A percentile compares a stretch with the other conserved stretches of the same genome.
phyloP scores from a whole-genome alignment of 345 rosid species.

The Populus tremula region DNA sequence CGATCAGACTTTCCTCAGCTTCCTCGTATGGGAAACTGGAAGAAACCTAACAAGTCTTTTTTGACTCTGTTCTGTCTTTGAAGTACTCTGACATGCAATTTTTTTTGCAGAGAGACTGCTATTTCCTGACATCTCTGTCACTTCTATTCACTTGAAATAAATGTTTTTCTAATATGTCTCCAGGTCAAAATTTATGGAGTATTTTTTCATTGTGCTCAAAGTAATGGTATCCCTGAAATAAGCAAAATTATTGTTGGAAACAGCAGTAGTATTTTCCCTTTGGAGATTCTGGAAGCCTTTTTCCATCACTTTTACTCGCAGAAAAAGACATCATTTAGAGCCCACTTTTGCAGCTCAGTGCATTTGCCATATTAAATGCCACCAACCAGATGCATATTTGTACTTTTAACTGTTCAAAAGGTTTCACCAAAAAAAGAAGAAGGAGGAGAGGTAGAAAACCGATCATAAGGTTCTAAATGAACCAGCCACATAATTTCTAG shows the following conservation, averaged over 20 bases:
- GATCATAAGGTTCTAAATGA: background rate
- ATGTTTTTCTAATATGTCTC: background rate
- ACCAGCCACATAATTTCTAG: background rate
- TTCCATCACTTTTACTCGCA: background rate
- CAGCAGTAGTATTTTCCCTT: background rate
- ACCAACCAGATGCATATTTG: slow-evolving; percentile 2
- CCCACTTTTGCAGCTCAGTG: background rate
- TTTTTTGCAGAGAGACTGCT: background rate
- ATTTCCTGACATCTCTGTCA: background rate
- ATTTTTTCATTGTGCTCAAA: background rate
- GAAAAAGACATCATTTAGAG: slow-evolving; percentile 2
- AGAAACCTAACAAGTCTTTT: background rate
- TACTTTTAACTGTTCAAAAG: background rate
- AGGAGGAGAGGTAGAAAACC: too few species aligned
- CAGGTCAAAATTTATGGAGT: background rate
- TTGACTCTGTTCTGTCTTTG: slow-evolving; percentile 1
- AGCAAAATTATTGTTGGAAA: background rate
- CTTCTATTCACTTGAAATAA: background rate
- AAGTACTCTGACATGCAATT: slow-evolving; percentile 6
- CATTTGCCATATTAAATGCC: slow-evolving; percentile 6
- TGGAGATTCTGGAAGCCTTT: background rate
- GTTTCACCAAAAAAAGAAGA: too few species aligned
- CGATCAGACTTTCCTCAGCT: background rate
- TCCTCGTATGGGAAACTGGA: slow-evolving; percentile 10
- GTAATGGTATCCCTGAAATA: background rate